These are phyloP conservation scores for Puccinia polysora DNA, from an alignment of 1,284 basidiomycete species.

Conservation along the genomic window DNA sequence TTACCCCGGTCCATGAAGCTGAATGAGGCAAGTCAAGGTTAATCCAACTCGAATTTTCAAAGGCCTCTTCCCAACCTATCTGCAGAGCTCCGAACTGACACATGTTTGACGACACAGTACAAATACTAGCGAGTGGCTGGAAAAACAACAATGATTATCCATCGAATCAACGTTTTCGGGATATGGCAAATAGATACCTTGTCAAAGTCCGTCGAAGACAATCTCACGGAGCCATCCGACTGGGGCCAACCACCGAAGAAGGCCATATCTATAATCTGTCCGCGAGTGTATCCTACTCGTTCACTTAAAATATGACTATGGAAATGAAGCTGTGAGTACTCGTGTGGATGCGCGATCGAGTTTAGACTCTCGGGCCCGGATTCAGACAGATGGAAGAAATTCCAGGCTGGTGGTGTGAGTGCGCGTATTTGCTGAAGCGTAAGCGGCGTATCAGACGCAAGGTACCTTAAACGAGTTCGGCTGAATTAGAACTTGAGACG, in stretches of 20 bases:
- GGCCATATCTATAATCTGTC: slow-evolving; percentile 42
- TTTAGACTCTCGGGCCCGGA: neutral
- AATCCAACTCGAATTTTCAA: slow-evolving; percentile 33
- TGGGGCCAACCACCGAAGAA: slow-evolving; percentile 33
- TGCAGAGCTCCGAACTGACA: slow-evolving; percentile 42
- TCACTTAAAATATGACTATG: slow-evolving; percentile 24
- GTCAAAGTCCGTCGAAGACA: slow-evolving; percentile 11
- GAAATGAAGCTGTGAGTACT: slow-evolving; percentile 41
- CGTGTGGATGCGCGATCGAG: slow-evolving; percentile 36
- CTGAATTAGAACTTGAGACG: neutral
- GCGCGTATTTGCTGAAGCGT: slow-evolving; percentile 8
- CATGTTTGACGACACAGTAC: slow-evolving; percentile 42
- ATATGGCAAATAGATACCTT: slow-evolving; percentile 13
- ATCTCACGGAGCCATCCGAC: neutral
- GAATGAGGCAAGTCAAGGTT: slow-evolving; percentile 30
- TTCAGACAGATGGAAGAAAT: slow-evolving; percentile 34
- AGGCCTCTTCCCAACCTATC: slow-evolving; percentile 30
- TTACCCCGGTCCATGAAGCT: slow-evolving; percentile 28
- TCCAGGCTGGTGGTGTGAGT: slow-evolving; percentile 19
- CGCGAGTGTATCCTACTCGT: slow-evolving; percentile 20
- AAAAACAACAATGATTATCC: neutral
- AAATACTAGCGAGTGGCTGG: slow-evolving; percentile 41
- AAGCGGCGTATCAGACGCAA: slow-evolving; percentile 40
- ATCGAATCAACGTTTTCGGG: neutral
- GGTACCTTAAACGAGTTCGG: slow-evolving; percentile 11